A percentile compares a stretch with the other conserved stretches of the same genome.
Conservation (phyloP, 2,329 filamentous ascomycete genomes). For the Sclerotinia subarctica region DNA sequence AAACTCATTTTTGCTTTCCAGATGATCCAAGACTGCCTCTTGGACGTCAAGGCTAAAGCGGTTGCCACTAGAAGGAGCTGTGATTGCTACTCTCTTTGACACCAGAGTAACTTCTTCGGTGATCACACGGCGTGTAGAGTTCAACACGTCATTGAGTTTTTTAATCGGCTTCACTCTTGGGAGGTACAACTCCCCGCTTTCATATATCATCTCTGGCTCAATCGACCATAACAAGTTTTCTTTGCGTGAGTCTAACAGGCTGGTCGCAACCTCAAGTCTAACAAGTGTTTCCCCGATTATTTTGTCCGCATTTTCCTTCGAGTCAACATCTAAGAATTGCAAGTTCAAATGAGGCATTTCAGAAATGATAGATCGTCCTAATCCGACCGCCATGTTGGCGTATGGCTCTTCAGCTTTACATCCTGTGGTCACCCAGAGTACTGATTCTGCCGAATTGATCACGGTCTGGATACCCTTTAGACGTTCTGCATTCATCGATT, state of each 20-base stretch:
- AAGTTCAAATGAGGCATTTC: slow-evolving; percentile 28
- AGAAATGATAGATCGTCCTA: slow-evolving; percentile 24
- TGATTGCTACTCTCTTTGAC: not conserved
- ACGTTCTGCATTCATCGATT: slow-evolving; percentile 9
- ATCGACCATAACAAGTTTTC: slow-evolving; percentile 23
- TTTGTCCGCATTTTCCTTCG: slow-evolving; percentile 13
- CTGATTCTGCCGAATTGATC: slow-evolving; percentile 12
- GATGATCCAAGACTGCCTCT: not conserved
- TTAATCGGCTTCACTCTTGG: slow-evolving; percentile 24
- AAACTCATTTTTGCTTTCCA: not conserved
- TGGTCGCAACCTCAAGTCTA: slow-evolving; percentile 13
- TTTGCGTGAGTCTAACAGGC: not conserved
- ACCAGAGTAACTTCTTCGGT: slow-evolving; percentile 15
- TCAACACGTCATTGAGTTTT: slow-evolving; percentile 23
- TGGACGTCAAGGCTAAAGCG: not conserved
- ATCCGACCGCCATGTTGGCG: slow-evolving; percentile 25
- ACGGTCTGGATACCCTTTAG: slow-evolving; percentile 3
- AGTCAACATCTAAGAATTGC: slow-evolving; percentile 27
- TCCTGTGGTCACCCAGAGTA: slow-evolving; percentile 29
- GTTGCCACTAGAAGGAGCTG: not conserved
- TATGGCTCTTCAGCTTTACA: slow-evolving; percentile 22
- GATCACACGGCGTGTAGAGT: slow-evolving; percentile 22
- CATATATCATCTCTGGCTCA: slow-evolving; percentile 27
- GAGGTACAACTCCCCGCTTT: slow-evolving; percentile 21
- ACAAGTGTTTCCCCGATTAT: slow-evolving; percentile 25